These are phyloP conservation scores for Pelargonium fulgidum DNA, from an alignment of 441 rosid species.

Conservation along the genomic window DNA sequence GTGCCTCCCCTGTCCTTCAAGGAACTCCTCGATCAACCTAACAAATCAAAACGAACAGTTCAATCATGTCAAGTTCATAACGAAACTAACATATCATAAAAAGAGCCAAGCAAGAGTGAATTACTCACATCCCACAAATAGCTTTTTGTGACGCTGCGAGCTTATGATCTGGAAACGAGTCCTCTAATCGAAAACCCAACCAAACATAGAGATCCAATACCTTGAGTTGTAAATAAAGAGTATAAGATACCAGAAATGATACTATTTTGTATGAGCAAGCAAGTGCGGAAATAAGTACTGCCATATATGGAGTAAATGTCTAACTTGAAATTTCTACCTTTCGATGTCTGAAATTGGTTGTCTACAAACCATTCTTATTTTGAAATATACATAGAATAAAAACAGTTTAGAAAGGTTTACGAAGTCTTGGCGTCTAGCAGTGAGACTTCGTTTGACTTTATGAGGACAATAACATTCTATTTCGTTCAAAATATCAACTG, in stretches of 20 bases:
- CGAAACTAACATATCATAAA: background rate
- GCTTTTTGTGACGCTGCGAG: conserved; percentile 79
- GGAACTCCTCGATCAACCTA: conserved; percentile 79
- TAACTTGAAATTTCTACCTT: too few relatives aligned
- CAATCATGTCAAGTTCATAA: conserved; percentile 13
- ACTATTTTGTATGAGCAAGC: too few relatives aligned
- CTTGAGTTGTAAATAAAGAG: conserved; percentile 26
- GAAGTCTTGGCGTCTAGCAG: too few relatives aligned
- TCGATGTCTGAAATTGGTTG: too few relatives aligned
- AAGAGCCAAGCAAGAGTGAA: background rate
- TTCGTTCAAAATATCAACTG: too few relatives aligned
- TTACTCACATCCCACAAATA: conserved; percentile 64
- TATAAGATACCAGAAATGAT: background rate
- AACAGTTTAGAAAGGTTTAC: too few relatives aligned
- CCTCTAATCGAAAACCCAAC: conserved; percentile 80
- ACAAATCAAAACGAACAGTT: conserved; percentile 12
- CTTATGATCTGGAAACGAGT: conserved; percentile 73
- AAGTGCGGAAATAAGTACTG: too few relatives aligned
- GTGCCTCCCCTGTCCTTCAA: conserved; percentile 51
- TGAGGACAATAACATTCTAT: too few relatives aligned
- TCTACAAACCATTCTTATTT: too few relatives aligned
- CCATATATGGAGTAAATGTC: too few relatives aligned
- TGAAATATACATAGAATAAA: too few relatives aligned
- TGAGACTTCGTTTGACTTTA: too few relatives aligned
- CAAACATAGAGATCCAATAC: conserved; percentile 85